Evolutionary conservation across 2,329 filamentous ascomycete genomes (phyloP).

Genomic region (Apiospora phragmitis): DNA sequence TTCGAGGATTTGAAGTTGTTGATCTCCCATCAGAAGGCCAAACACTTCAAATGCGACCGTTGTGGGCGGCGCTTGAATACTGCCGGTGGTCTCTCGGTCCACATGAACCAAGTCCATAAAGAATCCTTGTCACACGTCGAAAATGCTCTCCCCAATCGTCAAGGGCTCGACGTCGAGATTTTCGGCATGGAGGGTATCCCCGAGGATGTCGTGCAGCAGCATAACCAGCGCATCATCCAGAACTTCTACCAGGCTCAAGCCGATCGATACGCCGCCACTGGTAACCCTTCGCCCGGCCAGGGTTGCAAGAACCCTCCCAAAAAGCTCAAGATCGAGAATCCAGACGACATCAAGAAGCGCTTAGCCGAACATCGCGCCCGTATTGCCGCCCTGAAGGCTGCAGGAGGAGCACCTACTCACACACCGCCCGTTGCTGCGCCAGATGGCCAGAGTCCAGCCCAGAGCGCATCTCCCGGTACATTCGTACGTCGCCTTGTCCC

Average conservation of each 20-base stretch:
- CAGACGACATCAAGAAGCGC: constrained; percentile 78
- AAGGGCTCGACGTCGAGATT: constrained; percentile 88
- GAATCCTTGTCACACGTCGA: constrained; percentile 85
- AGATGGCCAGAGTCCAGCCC: constrained; percentile 50
- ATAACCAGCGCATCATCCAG: constrained; percentile 83
- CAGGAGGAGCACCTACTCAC: constrained; percentile 48
- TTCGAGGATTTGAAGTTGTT: constrained; percentile 97
- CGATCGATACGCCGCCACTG: constrained; percentile 77
- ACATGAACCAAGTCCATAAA: constrained; percentile 99
- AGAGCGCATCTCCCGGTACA: constrained; percentile 51
- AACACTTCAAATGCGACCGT: constrained; percentile 96
- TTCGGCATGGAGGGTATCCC: constrained; percentile 98
- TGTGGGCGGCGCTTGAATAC: constrained; percentile 90
- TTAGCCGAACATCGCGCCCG: constrained; percentile 75
- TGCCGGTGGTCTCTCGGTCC: constrained; percentile 90
- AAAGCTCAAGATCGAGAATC: constrained; percentile 71
- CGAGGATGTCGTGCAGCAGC: constrained; percentile 77
- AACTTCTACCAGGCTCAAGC: constrained; percentile 85
- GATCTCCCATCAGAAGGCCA: constrained; percentile 97
- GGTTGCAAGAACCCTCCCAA: constrained; percentile 65
- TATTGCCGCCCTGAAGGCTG: constrained; percentile 59
- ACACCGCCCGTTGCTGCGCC: constrained; percentile 49
- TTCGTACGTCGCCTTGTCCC: constrained; percentile 54
- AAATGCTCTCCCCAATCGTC: constrained; percentile 85
- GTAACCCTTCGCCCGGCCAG: constrained; percentile 75